A percentile compares a stretch with the other conserved stretches of the same genome.
Conservation (phyloP, 1,284 basidiomycete species). For the Microbotryum silenes-acaulis region DNA sequence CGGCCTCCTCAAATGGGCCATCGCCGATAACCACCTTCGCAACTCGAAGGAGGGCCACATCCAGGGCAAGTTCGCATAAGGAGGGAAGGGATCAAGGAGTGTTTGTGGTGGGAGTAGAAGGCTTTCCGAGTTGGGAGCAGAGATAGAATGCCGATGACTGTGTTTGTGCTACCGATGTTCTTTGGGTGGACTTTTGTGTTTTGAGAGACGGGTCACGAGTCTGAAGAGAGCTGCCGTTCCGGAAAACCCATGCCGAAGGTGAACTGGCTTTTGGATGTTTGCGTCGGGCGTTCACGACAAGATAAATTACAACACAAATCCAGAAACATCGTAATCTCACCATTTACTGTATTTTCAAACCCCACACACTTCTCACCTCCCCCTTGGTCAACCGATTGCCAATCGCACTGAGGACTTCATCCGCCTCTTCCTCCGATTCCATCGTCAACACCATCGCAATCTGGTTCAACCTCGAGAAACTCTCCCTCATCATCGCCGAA, state of each 20-base stretch:
- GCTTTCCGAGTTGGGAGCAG: too few relatives aligned
- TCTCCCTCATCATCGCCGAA: conserved; percentile 65
- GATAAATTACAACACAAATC: conserved; percentile 13
- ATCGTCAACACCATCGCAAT: conserved; percentile 86
- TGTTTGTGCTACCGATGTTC: too few relatives aligned
- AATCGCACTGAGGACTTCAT: conserved; percentile 27
- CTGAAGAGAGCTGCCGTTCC: not conserved
- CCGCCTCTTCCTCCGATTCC: conserved; percentile 46
- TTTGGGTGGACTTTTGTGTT: too few relatives aligned
- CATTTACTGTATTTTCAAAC: conserved; percentile 8
- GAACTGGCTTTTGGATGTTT: not conserved
- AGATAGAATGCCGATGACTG: too few relatives aligned
- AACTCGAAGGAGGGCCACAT: conserved; percentile 71
- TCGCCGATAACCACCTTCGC: conserved; percentile 58
- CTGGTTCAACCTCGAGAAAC: conserved; percentile 85
- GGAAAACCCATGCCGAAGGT: not conserved
- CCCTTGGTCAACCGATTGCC: conserved; percentile 26
- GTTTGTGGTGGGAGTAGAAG: too few relatives aligned
- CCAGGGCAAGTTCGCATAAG: conserved; percentile 26
- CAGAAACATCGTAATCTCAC: not conserved
- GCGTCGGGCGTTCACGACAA: not conserved
- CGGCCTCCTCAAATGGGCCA: conserved; percentile 73
- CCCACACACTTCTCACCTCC: conserved; percentile 27
- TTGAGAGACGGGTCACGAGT: too few relatives aligned
- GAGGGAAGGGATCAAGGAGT: too few relatives aligned